phyloP scores from a whole-genome alignment of 306 rosid species.

The Prunus mume region DNA sequence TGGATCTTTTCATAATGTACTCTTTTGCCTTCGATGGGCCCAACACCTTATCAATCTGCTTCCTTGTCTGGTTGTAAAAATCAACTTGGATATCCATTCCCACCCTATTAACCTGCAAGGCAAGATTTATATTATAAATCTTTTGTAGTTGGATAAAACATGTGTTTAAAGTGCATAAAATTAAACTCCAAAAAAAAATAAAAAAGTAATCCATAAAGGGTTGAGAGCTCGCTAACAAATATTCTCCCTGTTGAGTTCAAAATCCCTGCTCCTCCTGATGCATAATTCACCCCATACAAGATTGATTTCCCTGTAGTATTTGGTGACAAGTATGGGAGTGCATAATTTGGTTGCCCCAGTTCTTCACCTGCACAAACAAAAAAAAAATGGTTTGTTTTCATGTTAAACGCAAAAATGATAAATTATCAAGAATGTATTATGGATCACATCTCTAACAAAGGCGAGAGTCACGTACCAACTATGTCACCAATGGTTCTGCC shows the following conservation, averaged over 20 bases:
- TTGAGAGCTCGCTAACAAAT: conserved; percentile 59
- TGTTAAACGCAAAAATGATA: neutral
- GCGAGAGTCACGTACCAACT: conserved; percentile 43
- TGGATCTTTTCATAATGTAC: conserved; percentile 53
- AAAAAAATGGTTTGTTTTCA: neutral
- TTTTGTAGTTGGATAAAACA: neutral
- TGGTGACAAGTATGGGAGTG: conserved; percentile 75
- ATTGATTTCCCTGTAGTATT: conserved; percentile 65
- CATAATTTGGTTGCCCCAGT: conserved; percentile 67
- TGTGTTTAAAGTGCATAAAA: neutral
- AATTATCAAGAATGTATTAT: neutral
- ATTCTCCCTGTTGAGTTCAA: conserved; percentile 95
- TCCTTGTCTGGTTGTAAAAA: conserved; percentile 74
- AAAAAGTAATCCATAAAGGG: neutral
- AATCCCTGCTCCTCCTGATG: conserved; percentile 96
- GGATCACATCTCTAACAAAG: neutral
- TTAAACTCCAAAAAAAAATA: neutral
- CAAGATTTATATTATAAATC: neutral
- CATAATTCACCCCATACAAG: conserved; percentile 83
- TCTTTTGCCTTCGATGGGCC: conserved; percentile 67
- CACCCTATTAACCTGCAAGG: conserved; percentile 72
- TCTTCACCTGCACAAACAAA: conserved; percentile 65
- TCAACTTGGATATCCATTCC: conserved; percentile 93
- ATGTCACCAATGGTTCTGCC: conserved; percentile 94
- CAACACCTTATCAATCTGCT: conserved; percentile 56